phyloP scores from a whole-genome alignment of 176 grass and related monocot species.

The Aegilops speltoides region DNA sequence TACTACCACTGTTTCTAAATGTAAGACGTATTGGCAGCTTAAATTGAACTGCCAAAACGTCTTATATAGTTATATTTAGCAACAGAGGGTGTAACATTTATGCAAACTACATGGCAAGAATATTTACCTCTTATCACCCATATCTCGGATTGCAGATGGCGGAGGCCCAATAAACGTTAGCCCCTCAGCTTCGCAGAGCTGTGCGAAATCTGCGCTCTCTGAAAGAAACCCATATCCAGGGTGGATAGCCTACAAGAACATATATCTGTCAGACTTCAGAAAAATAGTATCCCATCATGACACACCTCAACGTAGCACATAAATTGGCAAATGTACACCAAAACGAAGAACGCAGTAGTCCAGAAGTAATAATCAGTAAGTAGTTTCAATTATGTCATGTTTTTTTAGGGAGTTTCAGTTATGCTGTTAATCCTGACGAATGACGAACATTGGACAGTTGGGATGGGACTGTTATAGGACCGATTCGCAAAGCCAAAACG shows the following conservation, averaged over 20 bases:
- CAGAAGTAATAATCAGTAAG: neutral
- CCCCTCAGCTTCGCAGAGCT: conserved; percentile 76
- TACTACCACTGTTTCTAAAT: too few relatives aligned
- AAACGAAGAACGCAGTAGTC: neutral
- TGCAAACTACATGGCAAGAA: neutral
- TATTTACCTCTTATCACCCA: conserved; percentile 92
- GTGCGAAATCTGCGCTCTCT: conserved; percentile 88
- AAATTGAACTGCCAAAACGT: too few relatives aligned
- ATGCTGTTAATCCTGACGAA: neutral
- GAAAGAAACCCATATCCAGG: conserved; percentile 97
- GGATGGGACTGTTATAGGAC: neutral
- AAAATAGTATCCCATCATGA: neutral
- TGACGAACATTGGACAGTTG: neutral
- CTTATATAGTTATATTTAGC: too few relatives aligned
- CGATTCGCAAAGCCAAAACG: neutral
- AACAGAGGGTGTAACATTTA: neutral
- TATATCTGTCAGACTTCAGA: neutral
- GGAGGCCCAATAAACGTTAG: conserved; percentile 89
- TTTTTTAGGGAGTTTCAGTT: neutral
- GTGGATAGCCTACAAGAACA: conserved; percentile 66
- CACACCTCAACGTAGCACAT: neutral
- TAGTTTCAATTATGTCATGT: neutral
- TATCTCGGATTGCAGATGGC: conserved; percentile 82
- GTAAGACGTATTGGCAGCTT: too few relatives aligned
- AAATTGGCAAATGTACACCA: neutral